These are phyloP conservation scores for Candida sithepensis DNA, from an alignment of 805 yeast genomes.

Conservation along the genomic window DNA sequence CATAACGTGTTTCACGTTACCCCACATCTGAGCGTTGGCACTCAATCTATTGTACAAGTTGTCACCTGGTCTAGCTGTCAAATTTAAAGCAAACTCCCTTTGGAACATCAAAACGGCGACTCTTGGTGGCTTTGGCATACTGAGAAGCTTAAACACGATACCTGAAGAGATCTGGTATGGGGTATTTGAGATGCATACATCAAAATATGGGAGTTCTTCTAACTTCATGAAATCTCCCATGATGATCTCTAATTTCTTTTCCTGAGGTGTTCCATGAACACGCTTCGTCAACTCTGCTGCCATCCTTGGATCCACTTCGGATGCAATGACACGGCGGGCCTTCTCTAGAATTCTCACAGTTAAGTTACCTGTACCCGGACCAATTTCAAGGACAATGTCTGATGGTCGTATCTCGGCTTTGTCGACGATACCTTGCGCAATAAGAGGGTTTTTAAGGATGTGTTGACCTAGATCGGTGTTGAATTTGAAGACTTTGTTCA, in stretches of 20 bases:
- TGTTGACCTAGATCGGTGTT: constrained; percentile 97
- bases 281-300: constrained; percentile 97
- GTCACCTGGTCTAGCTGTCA: constrained; percentile 97
- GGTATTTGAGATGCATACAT: constrained; percentile 93
- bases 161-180: constrained; percentile 98
- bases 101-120: constrained; percentile 96
- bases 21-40: constrained; percentile 99
- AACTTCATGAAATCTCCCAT: constrained; percentile 96
- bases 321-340: constrained; percentile 92
- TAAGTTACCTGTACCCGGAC: constrained; percentile 98
- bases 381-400: constrained; percentile 91
- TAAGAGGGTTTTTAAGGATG: constrained; percentile 90
- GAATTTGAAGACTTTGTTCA: constrained; percentile 88
- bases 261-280: constrained; percentile 94
- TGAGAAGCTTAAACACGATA: constrained; percentile 84
- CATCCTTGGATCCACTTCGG: constrained; percentile 99
- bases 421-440: constrained; percentile 97
- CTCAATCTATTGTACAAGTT: constrained; percentile 85
- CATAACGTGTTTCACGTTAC: constrained; percentile 97
- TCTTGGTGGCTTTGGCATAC: constrained; percentile 91
- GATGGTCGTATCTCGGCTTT: constrained; percentile 91
- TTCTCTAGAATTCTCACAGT: constrained; percentile 90
- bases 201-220: constrained; percentile 83
- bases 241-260: constrained; percentile 85
- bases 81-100: constrained; percentile 90